phyloP scores from a whole-genome alignment of 306 rosid genomes.

The Crataegus laevigata region DNA sequence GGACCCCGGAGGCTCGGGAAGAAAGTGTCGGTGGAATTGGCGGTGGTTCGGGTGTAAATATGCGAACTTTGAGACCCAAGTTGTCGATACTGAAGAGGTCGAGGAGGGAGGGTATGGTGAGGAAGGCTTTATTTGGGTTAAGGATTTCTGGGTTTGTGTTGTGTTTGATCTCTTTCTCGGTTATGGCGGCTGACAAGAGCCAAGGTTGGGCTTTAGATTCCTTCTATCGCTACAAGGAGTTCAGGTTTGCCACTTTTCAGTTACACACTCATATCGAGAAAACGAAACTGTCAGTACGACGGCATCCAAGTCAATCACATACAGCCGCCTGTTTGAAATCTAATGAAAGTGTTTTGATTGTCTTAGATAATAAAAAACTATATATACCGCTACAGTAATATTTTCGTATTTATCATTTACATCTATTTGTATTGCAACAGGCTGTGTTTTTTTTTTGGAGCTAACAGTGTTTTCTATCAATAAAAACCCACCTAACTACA shows the following conservation, averaged over 20 bases:
- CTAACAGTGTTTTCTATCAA: no score
- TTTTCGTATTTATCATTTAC: no score
- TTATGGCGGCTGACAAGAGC: slow-evolving; percentile 50
- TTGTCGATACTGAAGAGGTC: slow-evolving; percentile 22
- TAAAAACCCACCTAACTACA: no score
- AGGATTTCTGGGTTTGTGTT: slow-evolving; percentile 44
- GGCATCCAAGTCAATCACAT: no score
- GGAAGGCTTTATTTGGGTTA: slow-evolving; percentile 35
- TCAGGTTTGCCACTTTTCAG: slow-evolving; percentile 42
- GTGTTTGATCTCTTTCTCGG: slow-evolving; percentile 54
- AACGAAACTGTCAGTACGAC: no score
- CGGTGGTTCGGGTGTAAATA: slow-evolving; percentile 17
- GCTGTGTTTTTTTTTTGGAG: no score
- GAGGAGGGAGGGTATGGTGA: slow-evolving; percentile 35
- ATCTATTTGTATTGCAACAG: no score
- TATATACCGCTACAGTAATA: no score
- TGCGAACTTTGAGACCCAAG: slow-evolving; percentile 40
- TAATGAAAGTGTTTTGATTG: no score
- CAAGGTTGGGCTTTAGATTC: slow-evolving; percentile 70
- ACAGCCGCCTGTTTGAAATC: no score
- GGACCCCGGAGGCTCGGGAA: slow-evolving; percentile 19
- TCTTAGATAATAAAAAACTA: no score
- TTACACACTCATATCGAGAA: no score
- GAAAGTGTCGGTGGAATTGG: background rate
- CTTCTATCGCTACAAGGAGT: slow-evolving; percentile 48